Conservation (phyloP, 768 basidiomycete species). For the Tulasnella sp. region DNA sequence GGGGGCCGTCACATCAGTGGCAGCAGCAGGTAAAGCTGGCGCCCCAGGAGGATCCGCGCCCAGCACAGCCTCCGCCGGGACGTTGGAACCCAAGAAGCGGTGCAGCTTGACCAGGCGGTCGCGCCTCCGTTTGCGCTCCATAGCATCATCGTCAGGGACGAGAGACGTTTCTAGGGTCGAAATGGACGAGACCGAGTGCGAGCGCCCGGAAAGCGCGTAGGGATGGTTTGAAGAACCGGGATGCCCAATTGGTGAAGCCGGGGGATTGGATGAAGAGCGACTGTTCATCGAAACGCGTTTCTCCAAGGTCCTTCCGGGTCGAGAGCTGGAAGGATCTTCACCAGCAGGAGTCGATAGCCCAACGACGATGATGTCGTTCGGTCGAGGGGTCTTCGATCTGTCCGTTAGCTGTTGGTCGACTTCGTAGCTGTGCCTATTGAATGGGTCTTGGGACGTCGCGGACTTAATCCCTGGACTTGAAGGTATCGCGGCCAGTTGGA, state of each 20-base stretch:
- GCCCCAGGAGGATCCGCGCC: slow-evolving; percentile 13
- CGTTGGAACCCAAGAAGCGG: slow-evolving; percentile 73
- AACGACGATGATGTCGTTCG: background rate
- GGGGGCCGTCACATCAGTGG: slow-evolving; percentile 26
- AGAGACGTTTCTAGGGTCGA: background rate
- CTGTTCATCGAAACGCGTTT: background rate
- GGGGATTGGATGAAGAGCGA: background rate
- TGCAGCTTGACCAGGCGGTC: slow-evolving; percentile 72
- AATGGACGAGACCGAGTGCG: background rate
- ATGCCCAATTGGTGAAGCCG: background rate
- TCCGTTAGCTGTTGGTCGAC: background rate
- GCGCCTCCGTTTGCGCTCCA: slow-evolving; percentile 51
- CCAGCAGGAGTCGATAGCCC: no score
- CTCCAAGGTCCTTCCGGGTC: background rate
- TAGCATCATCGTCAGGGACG: slow-evolving; percentile 32
- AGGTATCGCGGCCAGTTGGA: background rate
- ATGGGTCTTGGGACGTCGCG: background rate
- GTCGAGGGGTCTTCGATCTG: background rate
- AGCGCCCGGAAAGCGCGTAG: background rate
- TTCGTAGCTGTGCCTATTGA: background rate
- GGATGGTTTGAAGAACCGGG: background rate
- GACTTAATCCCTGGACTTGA: background rate
- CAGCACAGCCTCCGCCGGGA: slow-evolving; percentile 57
- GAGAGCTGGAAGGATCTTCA: background rate
- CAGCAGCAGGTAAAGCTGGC: slow-evolving; percentile 29